phyloP scores from a whole-genome alignment of 805 yeast genomes.

The Metschnikowia reukaufii region DNA sequence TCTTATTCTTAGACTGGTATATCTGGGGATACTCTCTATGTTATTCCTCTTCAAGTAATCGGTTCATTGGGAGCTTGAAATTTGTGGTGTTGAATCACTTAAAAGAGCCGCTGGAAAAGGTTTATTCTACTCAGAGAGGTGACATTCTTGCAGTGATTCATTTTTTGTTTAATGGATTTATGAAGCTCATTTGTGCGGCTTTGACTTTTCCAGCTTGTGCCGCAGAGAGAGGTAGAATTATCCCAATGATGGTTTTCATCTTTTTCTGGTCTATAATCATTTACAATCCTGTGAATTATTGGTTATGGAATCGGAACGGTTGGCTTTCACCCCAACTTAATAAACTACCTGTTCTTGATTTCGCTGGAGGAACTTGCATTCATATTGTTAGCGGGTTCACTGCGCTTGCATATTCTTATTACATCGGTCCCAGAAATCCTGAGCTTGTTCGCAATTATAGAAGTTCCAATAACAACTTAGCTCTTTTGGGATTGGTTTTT shows the following conservation, averaged over 20 bases:
- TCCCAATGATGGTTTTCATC: constrained; percentile 42
- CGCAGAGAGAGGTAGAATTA: constrained; percentile 43
- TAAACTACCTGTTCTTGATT: constrained; percentile 40
- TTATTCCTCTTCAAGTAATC: constrained; percentile 34
- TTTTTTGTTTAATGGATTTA: constrained; percentile 39
- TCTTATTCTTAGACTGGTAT: constrained; percentile 42
- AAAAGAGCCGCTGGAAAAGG: constrained; percentile 6
- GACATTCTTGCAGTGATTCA: constrained; percentile 36
- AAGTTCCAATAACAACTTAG: constrained; percentile 34
- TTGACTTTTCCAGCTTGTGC: constrained; percentile 45
- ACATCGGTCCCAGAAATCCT: constrained; percentile 44
- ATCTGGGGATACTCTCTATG: constrained; percentile 47
- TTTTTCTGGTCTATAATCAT: constrained; percentile 41
- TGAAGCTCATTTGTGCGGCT: constrained; percentile 40
- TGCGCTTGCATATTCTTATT: constrained; percentile 42
- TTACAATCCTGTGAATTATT: constrained; percentile 45
- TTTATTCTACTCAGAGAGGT: constrained; percentile 40
- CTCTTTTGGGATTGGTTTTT: constrained; percentile 31
- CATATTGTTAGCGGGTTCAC: constrained; percentile 48
- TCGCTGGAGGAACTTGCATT: constrained; percentile 47
- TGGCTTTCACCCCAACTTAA: constrained; percentile 39
- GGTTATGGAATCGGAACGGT: constrained; percentile 47
- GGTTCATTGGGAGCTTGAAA: constrained; percentile 34
- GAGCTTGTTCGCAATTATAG: constrained; percentile 37
- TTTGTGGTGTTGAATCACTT: constrained; percentile 27